These are phyloP conservation scores for Thelonectria rubi DNA, from an alignment of 2,329 filamentous ascomycete genomes.

Conservation along the genomic window DNA sequence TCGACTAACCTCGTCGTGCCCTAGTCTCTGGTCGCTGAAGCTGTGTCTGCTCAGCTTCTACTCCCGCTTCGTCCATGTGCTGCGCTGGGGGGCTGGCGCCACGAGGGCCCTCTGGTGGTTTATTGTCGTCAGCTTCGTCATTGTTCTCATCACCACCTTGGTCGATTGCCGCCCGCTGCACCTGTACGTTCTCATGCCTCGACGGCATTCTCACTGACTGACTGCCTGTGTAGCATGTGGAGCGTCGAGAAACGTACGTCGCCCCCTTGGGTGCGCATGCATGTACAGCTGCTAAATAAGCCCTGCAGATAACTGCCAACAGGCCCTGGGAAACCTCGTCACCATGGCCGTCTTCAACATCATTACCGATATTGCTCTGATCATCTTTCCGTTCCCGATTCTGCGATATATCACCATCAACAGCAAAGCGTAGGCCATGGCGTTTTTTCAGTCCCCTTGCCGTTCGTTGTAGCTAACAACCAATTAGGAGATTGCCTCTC, in stretches of 20 bases:
- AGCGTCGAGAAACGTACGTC: background rate
- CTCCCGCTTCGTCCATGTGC: conserved; percentile 42
- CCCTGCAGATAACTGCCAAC: conserved; percentile 29
- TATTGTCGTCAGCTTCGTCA: conserved; percentile 41
- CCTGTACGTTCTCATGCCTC: conserved; percentile 26
- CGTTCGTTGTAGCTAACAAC: background rate
- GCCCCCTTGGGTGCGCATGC: background rate
- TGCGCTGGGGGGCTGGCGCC: conserved; percentile 37
- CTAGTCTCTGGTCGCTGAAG: conserved; percentile 45
- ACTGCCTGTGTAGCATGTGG: conserved; percentile 31
- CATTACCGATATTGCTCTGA: conserved; percentile 42
- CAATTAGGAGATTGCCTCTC: conserved; percentile 33
- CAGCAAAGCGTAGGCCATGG: conserved; percentile 10
- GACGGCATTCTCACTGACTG: background rate
- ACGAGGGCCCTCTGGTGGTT: conserved; percentile 38
- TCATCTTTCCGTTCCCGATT: conserved; percentile 45
- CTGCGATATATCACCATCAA: conserved; percentile 37
- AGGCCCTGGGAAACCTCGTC: conserved; percentile 41
- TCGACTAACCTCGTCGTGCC: conserved; percentile 19
- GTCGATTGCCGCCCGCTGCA: conserved; percentile 42
- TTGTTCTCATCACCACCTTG: conserved; percentile 41
- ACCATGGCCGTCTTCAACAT: conserved; percentile 45
- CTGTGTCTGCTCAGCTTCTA: conserved; percentile 44
- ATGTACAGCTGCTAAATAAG: background rate
- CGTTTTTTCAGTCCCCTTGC: no score